Conservation (phyloP, 306 rosid genomes). For the Malus fusca region DNA sequence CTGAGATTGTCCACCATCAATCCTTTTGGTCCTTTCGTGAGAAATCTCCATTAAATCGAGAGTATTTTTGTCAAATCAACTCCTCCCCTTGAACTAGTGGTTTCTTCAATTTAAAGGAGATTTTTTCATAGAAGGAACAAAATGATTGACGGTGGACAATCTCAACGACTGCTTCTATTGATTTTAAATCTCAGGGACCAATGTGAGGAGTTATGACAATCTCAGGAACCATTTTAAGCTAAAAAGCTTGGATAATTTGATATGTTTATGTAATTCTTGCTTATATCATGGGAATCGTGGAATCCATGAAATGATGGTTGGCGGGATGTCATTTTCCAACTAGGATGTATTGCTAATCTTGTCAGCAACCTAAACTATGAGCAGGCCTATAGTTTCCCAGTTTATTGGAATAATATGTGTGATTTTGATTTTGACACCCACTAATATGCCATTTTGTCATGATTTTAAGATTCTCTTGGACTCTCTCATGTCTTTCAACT, state of each 20-base stretch:
- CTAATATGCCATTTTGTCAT: neutral
- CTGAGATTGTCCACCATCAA: too few relatives aligned
- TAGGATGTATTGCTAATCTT: neutral
- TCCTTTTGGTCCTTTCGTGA: too few relatives aligned
- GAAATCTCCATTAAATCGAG: too few relatives aligned
- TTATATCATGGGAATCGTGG: neutral
- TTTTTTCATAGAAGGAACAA: too few relatives aligned
- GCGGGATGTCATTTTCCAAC: conserved; percentile 1
- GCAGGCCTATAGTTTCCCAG: neutral
- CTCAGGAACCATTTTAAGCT: too few relatives aligned
- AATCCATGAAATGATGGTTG: neutral
- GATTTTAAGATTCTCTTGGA: neutral
- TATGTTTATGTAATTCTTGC: neutral
- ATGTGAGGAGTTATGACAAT: too few relatives aligned
- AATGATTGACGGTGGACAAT: too few relatives aligned
- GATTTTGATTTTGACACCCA: conserved; percentile 19
- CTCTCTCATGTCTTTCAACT: neutral
- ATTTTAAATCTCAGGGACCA: too few relatives aligned
- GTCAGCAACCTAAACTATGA: neutral
- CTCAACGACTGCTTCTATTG: too few relatives aligned
- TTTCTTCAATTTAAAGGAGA: too few relatives aligned
- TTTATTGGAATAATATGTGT: conserved; percentile 1
- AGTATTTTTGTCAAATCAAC: too few relatives aligned
- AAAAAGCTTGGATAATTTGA: neutral
- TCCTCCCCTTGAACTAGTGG: too few relatives aligned